A percentile compares a stretch with the other conserved stretches of the same genome.
These are phyloP conservation scores for Aspergillus hiratsukae DNA, from an alignment of 2,329 filamentous ascomycete genomes.

Conservation along the genomic window DNA sequence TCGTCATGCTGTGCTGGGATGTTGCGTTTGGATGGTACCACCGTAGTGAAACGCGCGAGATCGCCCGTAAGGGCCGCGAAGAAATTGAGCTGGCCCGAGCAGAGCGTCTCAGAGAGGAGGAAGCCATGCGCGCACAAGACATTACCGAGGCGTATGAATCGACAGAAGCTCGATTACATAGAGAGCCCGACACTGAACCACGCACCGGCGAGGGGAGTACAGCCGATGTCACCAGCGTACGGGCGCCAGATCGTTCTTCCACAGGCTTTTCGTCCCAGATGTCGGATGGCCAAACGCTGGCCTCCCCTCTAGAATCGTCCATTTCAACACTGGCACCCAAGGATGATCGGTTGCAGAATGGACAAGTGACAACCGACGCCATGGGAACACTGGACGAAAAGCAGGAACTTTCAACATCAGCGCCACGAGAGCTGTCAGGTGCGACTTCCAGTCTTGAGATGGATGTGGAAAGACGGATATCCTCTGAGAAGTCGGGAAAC, in stretches of 20 bases:
- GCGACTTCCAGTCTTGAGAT: conserved; percentile 2
- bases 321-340: neutral
- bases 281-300: neutral
- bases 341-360: neutral
- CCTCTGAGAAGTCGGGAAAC: neutral
- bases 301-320: neutral
- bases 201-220: neutral
- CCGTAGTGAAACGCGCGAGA: conserved; percentile 58
- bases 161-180: neutral
- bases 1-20: conserved; percentile 67
- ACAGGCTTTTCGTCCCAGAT: neutral
- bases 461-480: conserved; percentile 30
- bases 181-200: neutral
- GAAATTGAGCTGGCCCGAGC: conserved; percentile 45
- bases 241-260: neutral
- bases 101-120: conserved; percentile 22
- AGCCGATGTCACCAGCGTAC: neutral
- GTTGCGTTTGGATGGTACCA: conserved; percentile 59
- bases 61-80: conserved; percentile 53
- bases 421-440: neutral
- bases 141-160: neutral
- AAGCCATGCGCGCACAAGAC: neutral
- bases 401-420: neutral
- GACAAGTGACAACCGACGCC: neutral
- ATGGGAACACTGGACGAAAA: neutral